These are phyloP conservation scores for Phytophthora citrophthora DNA, from an alignment of 352 stramenopile species.

Conservation along the genomic window DNA sequence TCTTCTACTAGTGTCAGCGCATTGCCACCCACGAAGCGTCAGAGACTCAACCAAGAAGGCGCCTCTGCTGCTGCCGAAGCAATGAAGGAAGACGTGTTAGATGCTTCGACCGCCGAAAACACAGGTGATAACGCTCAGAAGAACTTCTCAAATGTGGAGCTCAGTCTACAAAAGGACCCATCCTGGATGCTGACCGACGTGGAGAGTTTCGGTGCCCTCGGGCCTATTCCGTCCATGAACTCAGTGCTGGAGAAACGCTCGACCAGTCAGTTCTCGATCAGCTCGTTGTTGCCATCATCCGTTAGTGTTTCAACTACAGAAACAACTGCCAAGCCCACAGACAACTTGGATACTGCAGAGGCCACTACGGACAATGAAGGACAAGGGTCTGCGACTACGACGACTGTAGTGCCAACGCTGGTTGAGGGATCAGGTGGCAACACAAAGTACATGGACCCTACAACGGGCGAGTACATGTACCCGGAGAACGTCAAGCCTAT, in stretches of 20 bases:
- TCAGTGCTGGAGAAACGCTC: slow-evolving; percentile 76
- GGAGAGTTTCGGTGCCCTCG: slow-evolving; percentile 66
- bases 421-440: slow-evolving; percentile 71
- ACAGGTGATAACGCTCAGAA: slow-evolving; percentile 28
- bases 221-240: slow-evolving; percentile 74
- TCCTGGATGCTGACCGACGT: slow-evolving; percentile 82
- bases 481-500: slow-evolving; percentile 85
- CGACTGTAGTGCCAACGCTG: slow-evolving; percentile 32
- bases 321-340: slow-evolving; percentile 10
- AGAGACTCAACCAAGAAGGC: slow-evolving; percentile 51
- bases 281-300: slow-evolving; percentile 63
- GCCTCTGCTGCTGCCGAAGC: slow-evolving; percentile 25
- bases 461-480: slow-evolving; percentile 87
- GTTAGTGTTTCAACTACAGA: slow-evolving; percentile 20
- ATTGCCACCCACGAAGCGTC: slow-evolving; percentile 55
- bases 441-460: slow-evolving; percentile 69
- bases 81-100: slow-evolving; percentile 30
- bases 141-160: slow-evolving; percentile 53
- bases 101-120: slow-evolving; percentile 21
- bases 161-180: slow-evolving; percentile 75
- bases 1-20: neutral
- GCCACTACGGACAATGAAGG: slow-evolving; percentile 39
- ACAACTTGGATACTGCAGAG: slow-evolving; percentile 32
- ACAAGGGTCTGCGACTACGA: slow-evolving; percentile 13
- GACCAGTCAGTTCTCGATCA: slow-evolving; percentile 81